Base-by-base conservation (phyloP, 192 early-diverging fungal genomes). In the Coemansia aciculifera region DNA sequence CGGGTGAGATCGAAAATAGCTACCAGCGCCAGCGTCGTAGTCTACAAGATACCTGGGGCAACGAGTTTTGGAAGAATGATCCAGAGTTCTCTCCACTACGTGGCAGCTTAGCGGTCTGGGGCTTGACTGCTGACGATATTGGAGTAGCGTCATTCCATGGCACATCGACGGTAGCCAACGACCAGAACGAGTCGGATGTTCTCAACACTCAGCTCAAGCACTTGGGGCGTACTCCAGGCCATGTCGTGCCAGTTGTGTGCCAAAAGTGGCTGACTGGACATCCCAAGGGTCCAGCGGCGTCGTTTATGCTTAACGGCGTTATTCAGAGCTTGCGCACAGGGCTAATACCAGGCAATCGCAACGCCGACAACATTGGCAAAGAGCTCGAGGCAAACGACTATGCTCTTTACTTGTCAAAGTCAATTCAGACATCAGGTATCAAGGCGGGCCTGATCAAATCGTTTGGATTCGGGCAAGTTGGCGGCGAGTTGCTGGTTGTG, bases 391-490 rank as follows among this genome's bases (percentile, higher is more conserved):
- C n/a, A n/a, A n/a, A n/a, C n/a, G n/a, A 94, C 72, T 83, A 95
- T 81, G 87, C 95, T 49, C 71, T 94, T 32, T 97, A 94, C 84
- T 93, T 93, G 44, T 91, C 90, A 43, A 89, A 86, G 40, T 86
- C 92, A 38, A 93, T 97, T 70, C 90, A 94, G 73, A 97, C 95
- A 17, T 91, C 93, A 76, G 94, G 95, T 69, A 71, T 97, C 79
- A 92, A 92, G 83, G 95, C 92, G 13, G 95, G 89, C 78, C 72
- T 97, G 57, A 88, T 97, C 73, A 95, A 95, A 84, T 90, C 88
- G 42, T 97, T 97, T 78, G 95, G 95, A 65, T 97, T 97, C 81
- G 94, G 95, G 43, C 94, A 97, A 81, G 95, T 91, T 66, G 95
- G 95, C 62, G 94, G 91, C 77, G 95, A 97, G 74, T 73, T 94